Base-by-base conservation (phyloP, 78 protist species). In the Creolimax fragrantissima region DNA sequence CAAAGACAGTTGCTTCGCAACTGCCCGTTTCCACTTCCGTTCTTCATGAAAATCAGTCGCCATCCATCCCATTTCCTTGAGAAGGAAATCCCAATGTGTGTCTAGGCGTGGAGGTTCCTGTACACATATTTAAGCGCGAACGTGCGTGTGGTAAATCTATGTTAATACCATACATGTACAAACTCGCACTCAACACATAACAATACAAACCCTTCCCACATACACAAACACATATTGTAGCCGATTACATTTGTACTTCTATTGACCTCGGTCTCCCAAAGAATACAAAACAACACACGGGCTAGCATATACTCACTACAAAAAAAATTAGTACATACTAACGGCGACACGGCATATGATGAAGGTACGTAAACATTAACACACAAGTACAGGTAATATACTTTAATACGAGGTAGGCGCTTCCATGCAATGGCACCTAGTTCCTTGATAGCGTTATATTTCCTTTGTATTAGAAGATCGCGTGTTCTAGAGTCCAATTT, bases 21-120 rank as follows among this genome's bases (percentile, higher is more conserved):
- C 89, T 32, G 47, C 81, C 84, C 45, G 45, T n/a, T 88, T 88
- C 47, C 47, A 88, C 90, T 32, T 88, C 84, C 90, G 90, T 81
- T 88, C 90, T 24, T n/a, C 90, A 7, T 7, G 5, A 36, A 88
- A 88, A 36, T 88, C 90, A 6, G 45, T 81, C 5, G 90, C 11
- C 90, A 88, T 7, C 90, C 90, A 88, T 2, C 11, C 81, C 45
- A 32, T 32, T 32, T 88, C 90, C 7, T 88, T 7, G 39, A 88
- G 90, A 24, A 88, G 81, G 7, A 7, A 88, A 36, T 88, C 90
- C 90, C 90, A 88, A 41, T 88, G 90, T 1, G 90, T 35, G 42
- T 45, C 32, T 7, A 45, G 11, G 42, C 90, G 11, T 5, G 90
- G 90, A 32, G 90, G 90, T n/a, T 88, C 90, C 81, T 7, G 81